These are phyloP conservation scores for Xylariaceae sp. DNA, from an alignment of 2,329 filamentous ascomycete species.

Conservation along the genomic window DNA sequence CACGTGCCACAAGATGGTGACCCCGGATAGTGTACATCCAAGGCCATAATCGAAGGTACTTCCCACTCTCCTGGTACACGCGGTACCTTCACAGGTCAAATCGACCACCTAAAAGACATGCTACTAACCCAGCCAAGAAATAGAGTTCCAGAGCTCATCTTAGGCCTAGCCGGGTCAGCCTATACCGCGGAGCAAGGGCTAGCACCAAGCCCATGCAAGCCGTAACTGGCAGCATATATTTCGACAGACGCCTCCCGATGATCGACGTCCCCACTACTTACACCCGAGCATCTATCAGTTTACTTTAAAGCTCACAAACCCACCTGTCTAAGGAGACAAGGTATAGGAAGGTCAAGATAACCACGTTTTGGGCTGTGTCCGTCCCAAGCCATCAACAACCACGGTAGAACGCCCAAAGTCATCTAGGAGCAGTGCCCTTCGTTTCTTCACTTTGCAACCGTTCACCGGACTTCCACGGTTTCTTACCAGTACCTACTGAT, in stretches of 20 bases:
- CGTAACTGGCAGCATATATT: constrained; percentile 43
- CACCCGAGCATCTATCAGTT: constrained; percentile 11
- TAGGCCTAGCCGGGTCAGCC: no score
- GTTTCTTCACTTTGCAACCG: no score
- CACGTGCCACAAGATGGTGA: background rate
- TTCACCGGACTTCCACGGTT: no score
- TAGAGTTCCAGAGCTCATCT: constrained; percentile 7
- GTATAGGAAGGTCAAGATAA: constrained; percentile 8
- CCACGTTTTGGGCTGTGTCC: constrained; percentile 7
- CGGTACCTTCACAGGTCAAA: constrained; percentile 22
- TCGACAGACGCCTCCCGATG: constrained; percentile 45
- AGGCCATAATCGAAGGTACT: background rate
- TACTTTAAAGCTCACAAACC: constrained; percentile 37
- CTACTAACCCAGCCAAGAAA: constrained; percentile 25
- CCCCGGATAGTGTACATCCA: background rate
- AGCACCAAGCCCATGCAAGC: no score
- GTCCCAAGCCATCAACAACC: constrained; percentile 12
- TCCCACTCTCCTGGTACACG: constrained; percentile 10
- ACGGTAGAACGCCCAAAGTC: constrained; percentile 5
- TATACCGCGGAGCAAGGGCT: no score
- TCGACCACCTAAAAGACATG: constrained; percentile 9
- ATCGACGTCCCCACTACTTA: constrained; percentile 45
- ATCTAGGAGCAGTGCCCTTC: no score
- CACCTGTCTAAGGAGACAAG: constrained; percentile 31
- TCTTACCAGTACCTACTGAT: no score